Evolutionary conservation across 1,284 basidiomycete genomes (phyloP), one percentile per base, ranked within the genome.

Genomic region (Pisolithus thermaeus): DNA sequence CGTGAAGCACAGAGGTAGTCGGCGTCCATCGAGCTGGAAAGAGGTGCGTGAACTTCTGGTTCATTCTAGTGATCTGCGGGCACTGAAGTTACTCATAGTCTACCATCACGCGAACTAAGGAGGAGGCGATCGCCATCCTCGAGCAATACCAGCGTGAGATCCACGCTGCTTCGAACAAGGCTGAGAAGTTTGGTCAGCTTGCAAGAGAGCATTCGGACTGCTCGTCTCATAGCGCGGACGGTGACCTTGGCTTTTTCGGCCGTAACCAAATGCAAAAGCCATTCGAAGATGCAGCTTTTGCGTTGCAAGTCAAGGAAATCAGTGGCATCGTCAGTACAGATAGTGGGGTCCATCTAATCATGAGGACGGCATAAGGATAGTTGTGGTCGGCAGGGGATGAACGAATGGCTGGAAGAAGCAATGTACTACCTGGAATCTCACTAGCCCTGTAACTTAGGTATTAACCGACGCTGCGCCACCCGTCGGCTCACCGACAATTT

Each of bases 201-300:
- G 94, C 94, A 3, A 64, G 67, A 9, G 61, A 73, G 49, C 78
- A 95, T 65, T 94, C 90, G 27, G 93, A 97, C 69, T 96, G 92
- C 70, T 90, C 89, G 3, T 93, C 90, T 46, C 87, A 93, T 63
- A 69, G 76, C 30, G 77, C 87, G 58, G 79, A 77, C 3, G 94
- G 94, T 1, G 93, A 97, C 67, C 78, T 97, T 5, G 92, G 97
- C 4, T 79, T 76, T 73, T 99, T 99, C 65, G 80, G 79, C 2
- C 80, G 73, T 14, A 91, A 90, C 3, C 87, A 92, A 75, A 99
- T 99, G 97, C 97, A 99, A 72, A 94, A 92, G 71, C 85, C 92
- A 22, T 99, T 99, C 65, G 95, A 98, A 73, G 92, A 97, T 23
- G 90, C 90, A 4, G 81, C 94, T 8, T 97, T 84, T 70, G 81